Conservation (phyloP, 352 stramenopile genomes). For the Elongisporangium undulatum region DNA sequence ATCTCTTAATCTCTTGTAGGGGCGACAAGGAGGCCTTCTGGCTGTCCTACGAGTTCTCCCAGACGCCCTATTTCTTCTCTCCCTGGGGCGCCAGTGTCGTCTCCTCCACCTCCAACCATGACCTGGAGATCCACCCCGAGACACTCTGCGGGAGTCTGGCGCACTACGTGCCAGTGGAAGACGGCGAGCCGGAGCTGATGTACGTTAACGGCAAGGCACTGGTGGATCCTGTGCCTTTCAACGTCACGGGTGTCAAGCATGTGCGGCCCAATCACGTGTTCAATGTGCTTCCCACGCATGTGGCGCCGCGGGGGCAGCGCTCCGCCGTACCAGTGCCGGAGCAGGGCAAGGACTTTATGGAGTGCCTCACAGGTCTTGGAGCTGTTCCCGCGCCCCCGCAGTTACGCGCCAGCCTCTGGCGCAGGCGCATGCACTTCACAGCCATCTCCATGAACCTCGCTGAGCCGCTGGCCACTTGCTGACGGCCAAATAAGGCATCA, state of each 20-base stretch:
- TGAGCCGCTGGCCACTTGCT: constrained; percentile 27
- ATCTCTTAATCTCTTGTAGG: constrained; percentile 17
- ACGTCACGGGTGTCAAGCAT: constrained; percentile 18
- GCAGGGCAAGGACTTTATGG: constrained; percentile 33
- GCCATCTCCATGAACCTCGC: constrained; percentile 41
- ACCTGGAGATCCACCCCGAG: constrained; percentile 12
- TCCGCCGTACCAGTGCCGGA: constrained; percentile 7
- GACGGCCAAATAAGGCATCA: constrained; percentile 6
- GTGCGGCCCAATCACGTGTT: constrained; percentile 26
- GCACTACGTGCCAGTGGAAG: constrained; percentile 12
- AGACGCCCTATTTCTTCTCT: constrained; percentile 40
- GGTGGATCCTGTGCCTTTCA: constrained; percentile 34
- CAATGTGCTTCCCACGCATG: constrained; percentile 41
- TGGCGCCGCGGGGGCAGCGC: constrained; percentile 29
- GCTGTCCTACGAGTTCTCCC: constrained; percentile 30
- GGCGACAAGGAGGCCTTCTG: constrained; percentile 29
- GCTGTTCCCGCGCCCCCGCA: constrained; percentile 23
- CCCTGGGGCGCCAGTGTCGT: constrained; percentile 25
- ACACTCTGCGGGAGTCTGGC: constrained; percentile 27
- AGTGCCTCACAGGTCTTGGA: constrained; percentile 46
- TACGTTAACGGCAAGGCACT: constrained; percentile 41
- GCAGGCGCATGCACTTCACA: constrained; percentile 37
- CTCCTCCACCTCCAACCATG: constrained; percentile 22
- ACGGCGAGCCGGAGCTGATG: constrained; percentile 19
- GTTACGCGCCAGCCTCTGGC: constrained; percentile 31